These are phyloP conservation scores for Scheffersomyces stipitis DNA, from an alignment of 805 yeast species.

Conservation along the genomic window DNA sequence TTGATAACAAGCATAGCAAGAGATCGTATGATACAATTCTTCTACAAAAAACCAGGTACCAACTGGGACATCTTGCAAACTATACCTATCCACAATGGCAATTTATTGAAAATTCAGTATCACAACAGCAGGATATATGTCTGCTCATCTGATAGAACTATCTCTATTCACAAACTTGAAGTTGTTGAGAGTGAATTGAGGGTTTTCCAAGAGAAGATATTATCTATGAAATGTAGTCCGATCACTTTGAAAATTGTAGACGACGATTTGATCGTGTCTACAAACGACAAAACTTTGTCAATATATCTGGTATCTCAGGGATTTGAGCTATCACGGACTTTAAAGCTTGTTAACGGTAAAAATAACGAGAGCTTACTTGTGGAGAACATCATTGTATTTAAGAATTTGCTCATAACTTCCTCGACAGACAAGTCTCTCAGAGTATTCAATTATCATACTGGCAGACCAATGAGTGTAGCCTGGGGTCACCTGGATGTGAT, in stretches of 20 bases:
- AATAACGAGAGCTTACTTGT: constrained; percentile 42
- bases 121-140: constrained; percentile 40
- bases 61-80: constrained; percentile 61
- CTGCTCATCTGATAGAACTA: constrained; percentile 61
- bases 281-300: constrained; percentile 49
- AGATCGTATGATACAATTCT: constrained; percentile 64
- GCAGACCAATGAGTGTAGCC: constrained; percentile 46
- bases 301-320: constrained; percentile 35
- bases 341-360: constrained; percentile 42
- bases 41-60: constrained; percentile 20
- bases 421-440: constrained; percentile 61
- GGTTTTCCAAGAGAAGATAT: constrained; percentile 42
- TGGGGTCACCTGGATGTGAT: constrained; percentile 59
- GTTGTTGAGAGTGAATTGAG: constrained; percentile 15
- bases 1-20: constrained; percentile 52
- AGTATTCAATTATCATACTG: constrained; percentile 44
- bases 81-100: constrained; percentile 57
- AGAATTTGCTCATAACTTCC: constrained; percentile 38
- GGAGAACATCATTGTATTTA: constrained; percentile 40
- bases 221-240: constrained; percentile 54
- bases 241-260: constrained; percentile 34
- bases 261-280: constrained; percentile 48
- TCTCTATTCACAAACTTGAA: constrained; percentile 50
- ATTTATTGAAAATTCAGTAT: constrained; percentile 39
- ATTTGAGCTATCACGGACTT: constrained; percentile 33